Evolutionary conservation across 2,329 filamentous ascomycete genomes (phyloP), one percentile per base, ranked within the genome.

Genomic region (Epichloe baconii): DNA sequence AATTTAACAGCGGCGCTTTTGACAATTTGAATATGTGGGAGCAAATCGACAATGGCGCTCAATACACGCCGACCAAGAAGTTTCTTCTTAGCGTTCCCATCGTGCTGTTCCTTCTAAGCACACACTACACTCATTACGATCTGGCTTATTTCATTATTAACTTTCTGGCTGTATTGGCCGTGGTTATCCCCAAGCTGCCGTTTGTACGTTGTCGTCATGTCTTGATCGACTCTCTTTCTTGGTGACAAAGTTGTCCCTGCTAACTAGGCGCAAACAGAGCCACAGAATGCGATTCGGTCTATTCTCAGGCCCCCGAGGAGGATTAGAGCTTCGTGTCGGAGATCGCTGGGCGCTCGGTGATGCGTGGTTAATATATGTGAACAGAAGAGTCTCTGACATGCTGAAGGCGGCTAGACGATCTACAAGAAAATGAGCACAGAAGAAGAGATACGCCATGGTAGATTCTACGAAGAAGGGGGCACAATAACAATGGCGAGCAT

Each of bases 11-110:
- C 52, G 93, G 93, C 53, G 93, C 93, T 60, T 98, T 97, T 70
- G 93, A 98, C 76, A 97, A 98, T 69, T 78, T 98, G 64, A 98
- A 97, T 74, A 97, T 98, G 93, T 98, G 93, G 93, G 93, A 98
- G 74, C 93, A 98, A 73, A 98, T 98, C 68, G 93, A 98, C 74
- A 94, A 97, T 63, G 93, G 93, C 45, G 93, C 93, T 61, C 93
- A 98, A 69, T 98, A 97, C 73, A 98, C 93, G 1, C 93, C 93
- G 4, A 88, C 93, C 58, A 98, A 98, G 77, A 98, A 98, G 71
- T 98, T 98, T 64, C 76, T 98, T 53, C 82, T 97, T 61, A 88
- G 85, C 62, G 91, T 97, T 36, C 93, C 93, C 40, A 95, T 98
- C 61, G 79, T 90, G 57, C 78, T 98, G 56, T 98, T 98, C 68